Evolutionary conservation across 768 basidiomycete genomes (phyloP).

Genomic region (Serendipita vermifera): DNA sequence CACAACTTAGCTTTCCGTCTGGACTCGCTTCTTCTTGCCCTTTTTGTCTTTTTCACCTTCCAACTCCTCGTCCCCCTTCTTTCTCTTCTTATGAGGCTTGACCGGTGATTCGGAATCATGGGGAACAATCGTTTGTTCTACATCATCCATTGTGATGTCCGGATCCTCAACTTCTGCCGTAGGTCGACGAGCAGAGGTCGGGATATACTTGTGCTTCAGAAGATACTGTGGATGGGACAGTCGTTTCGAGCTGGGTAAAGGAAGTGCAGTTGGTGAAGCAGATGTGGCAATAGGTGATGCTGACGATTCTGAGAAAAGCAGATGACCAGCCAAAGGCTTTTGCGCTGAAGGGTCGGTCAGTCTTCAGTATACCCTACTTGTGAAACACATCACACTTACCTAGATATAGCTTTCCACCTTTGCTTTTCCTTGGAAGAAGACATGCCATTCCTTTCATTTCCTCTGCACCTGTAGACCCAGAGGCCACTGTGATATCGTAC

Average conservation of each 20-base stretch:
- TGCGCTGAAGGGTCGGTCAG: too few relatives aligned
- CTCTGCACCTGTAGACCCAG: constrained; percentile 36
- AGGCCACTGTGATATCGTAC: neutral
- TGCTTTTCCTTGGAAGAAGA: constrained; percentile 49
- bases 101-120: too few relatives aligned
- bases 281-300: neutral
- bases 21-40: too few relatives aligned
- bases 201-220: constrained; percentile 7
- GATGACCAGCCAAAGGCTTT: neutral
- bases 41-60: too few relatives aligned
- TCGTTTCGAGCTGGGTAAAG: neutral
- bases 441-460: constrained; percentile 50
- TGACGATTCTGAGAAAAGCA: neutral
- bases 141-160: too few relatives aligned
- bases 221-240: neutral
- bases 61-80: too few relatives aligned
- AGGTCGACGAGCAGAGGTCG: too few relatives aligned
- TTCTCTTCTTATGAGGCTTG: too few relatives aligned
- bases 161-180: too few relatives aligned
- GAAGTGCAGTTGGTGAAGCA: neutral
- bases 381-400: constrained; percentile 28
- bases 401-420: constrained; percentile 44
- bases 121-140: too few relatives aligned
- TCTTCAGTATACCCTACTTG: too few relatives aligned
- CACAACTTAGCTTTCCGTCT: too few relatives aligned